Conservation (phyloP, 805 yeast genomes). For the Candida insectalens region DNA sequence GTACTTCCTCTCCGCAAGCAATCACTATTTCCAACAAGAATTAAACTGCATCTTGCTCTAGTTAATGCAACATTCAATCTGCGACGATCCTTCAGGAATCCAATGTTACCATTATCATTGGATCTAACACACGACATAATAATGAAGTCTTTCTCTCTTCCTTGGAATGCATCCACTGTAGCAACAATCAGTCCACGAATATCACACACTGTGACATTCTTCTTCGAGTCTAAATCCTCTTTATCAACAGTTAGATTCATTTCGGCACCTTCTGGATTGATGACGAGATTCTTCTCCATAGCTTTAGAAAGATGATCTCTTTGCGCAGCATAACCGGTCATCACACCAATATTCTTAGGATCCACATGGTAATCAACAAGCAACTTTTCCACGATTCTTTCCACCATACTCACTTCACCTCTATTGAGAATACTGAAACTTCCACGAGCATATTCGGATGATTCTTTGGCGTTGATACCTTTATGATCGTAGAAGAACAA, state of each 20-base stretch:
- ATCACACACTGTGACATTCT: slow-evolving; percentile 33
- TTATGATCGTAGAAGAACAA: slow-evolving; percentile 51
- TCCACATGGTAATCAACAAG: slow-evolving; percentile 44
- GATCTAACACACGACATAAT: slow-evolving; percentile 73
- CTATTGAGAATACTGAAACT: slow-evolving; percentile 43
- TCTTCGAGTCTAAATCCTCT: slow-evolving; percentile 42
- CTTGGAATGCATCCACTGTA: slow-evolving; percentile 87
- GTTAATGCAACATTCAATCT: slow-evolving; percentile 68
- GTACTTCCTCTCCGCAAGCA: slow-evolving; percentile 35
- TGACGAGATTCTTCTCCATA: slow-evolving; percentile 38
- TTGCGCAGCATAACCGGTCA: slow-evolving; percentile 74
- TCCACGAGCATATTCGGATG: not conserved
- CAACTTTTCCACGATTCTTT: slow-evolving; percentile 38
- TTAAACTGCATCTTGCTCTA: slow-evolving; percentile 53
- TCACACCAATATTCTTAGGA: slow-evolving; percentile 47
- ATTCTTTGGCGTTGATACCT: slow-evolving; percentile 38
- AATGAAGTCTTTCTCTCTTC: slow-evolving; percentile 78
- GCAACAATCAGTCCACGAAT: slow-evolving; percentile 38
- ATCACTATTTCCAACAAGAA: slow-evolving; percentile 51
- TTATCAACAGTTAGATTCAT: slow-evolving; percentile 48
- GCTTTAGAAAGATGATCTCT: slow-evolving; percentile 48
- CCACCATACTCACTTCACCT: slow-evolving; percentile 41
- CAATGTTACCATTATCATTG: slow-evolving; percentile 43
- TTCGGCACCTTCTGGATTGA: slow-evolving; percentile 44
- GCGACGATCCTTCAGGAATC: slow-evolving; percentile 52